phyloP scores from a whole-genome alignment of 2,329 filamentous ascomycete genomes.

The Sclerotinia borealis region DNA sequence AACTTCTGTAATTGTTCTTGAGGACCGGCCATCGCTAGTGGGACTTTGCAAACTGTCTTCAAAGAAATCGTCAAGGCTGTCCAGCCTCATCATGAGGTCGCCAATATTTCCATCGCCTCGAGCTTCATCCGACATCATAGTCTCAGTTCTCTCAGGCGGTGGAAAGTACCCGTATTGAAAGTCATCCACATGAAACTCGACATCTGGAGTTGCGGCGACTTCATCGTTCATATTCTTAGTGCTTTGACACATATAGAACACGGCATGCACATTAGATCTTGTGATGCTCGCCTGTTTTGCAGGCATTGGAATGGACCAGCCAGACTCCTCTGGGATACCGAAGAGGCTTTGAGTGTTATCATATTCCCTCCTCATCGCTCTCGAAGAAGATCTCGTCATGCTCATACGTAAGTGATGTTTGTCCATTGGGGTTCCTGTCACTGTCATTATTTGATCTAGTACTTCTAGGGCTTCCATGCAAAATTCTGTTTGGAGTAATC shows the following conservation, averaged over 20 bases:
- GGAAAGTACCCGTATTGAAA: conserved; percentile 62
- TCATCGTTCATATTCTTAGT: conserved; percentile 52
- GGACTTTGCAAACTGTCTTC: conserved; percentile 57
- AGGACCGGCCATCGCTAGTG: conserved; percentile 54
- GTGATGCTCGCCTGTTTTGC: conserved; percentile 84
- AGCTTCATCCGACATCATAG: conserved; percentile 76
- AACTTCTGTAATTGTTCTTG: conserved; percentile 57
- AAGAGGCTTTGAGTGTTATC: conserved; percentile 91
- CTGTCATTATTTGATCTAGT: conserved; percentile 89
- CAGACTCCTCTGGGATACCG: conserved; percentile 90
- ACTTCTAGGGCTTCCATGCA: conserved; percentile 90
- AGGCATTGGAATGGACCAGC: conserved; percentile 93
- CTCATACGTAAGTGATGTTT: conserved; percentile 96
- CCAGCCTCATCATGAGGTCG: conserved; percentile 74
- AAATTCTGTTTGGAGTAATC: conserved; percentile 85
- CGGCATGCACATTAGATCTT: conserved; percentile 86
- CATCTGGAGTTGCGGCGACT: conserved; percentile 66
- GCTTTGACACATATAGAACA: conserved; percentile 88
- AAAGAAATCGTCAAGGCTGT: conserved; percentile 77
- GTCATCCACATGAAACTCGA: conserved; percentile 90
- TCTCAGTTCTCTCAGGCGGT: conserved; percentile 61
- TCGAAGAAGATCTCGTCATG: conserved; percentile 85
- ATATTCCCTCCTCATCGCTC: conserved; percentile 85
- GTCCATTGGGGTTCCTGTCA: conserved; percentile 87
- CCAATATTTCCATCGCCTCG: conserved; percentile 68